A percentile compares a stretch with the other conserved stretches of the same genome.
These are phyloP conservation scores for Cyclotella baltica DNA, from an alignment of 108 stramenopile species.

Conservation along the genomic window DNA sequence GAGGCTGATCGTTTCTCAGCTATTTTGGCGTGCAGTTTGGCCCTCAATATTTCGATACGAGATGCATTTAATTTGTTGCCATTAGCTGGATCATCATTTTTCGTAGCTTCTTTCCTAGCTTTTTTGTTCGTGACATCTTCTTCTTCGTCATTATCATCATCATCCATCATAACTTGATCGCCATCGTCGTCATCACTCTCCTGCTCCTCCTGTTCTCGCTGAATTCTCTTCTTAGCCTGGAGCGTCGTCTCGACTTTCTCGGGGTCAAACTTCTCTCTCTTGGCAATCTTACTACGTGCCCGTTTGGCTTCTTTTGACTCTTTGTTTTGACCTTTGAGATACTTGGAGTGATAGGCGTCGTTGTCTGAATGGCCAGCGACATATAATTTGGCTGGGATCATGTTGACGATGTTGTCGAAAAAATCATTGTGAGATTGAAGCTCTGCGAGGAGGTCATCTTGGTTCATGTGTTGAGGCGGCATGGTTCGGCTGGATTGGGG, in stretches of 20 bases:
- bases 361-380: conserved; percentile 74
- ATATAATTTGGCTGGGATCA: conserved; percentile 86
- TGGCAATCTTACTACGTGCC: conserved; percentile 72
- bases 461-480: conserved; percentile 48
- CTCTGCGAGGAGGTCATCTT: conserved; percentile 56
- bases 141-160: conserved; percentile 32
- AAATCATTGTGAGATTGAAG: conserved; percentile 78
- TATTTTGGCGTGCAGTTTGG: conserved; percentile 82
- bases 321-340: conserved; percentile 75
- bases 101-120: conserved; percentile 17
- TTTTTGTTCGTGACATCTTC: conserved; percentile 26
- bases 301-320: conserved; percentile 77
- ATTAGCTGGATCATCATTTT: neutral
- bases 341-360: conserved; percentile 64
- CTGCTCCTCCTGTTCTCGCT: conserved; percentile 46
- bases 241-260: conserved; percentile 68
- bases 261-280: conserved; percentile 83
- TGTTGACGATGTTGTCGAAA: conserved; percentile 86
- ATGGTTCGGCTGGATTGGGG: conserved; percentile 25
- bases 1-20: conserved; percentile 61
- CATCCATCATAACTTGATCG: conserved; percentile 28
- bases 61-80: conserved; percentile 54
- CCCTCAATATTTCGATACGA: conserved; percentile 84
- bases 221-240: conserved; percentile 71
- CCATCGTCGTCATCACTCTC: conserved; percentile 27